Base-by-base conservation (phyloP, 148 eudicot genomes). In the Limonium bicolor region DNA sequence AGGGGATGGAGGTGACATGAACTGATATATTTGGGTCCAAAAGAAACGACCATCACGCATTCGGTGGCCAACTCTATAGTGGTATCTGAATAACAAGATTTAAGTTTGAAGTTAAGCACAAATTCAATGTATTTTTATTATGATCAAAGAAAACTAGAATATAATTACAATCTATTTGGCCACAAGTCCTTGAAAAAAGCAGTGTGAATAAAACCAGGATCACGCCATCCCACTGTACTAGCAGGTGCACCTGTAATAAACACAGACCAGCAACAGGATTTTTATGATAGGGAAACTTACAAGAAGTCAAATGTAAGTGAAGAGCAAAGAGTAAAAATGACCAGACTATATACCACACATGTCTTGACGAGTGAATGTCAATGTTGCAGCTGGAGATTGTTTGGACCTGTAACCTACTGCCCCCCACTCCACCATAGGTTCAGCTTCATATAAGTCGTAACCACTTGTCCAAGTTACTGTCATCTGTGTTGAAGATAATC, bases 381-480 rank as follows among this genome's bases (percentile, higher is more conserved):
- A 49, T 46, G 90, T 85, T 29, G 90, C 95, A 26, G 90, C 86
- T 19, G 95, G 80, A 23, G 90, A 50, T 21, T 55, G 66, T 29
- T 2, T 63, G 27, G 52, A 27, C 2, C 7, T 17, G 12, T 57
- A 36, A 18, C 69, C 77, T 35, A 25, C 50, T 28, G 39, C 29
- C 14, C 85, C 90, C 88, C 85, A 77, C 41, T 74, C 71, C 6
- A 85, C 80, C 52, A 85, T 69, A 46, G 95, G 77, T 52, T 60
- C 52, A 13, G 90, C 95, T 65, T 85, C 82, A 45, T 76, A 60
- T 8, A 85, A 69, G 64, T 67, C 64, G 40, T 85, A 85, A 31
- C 95, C 95, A 69, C 95, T 85, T n/a, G 95, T 85, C 95, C 95
- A 85, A 0, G 90, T 80, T 44, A 85, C 76, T 17, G 90, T 85